Conservation (phyloP, 306 rosid species). For the Lablab purpureus region DNA sequence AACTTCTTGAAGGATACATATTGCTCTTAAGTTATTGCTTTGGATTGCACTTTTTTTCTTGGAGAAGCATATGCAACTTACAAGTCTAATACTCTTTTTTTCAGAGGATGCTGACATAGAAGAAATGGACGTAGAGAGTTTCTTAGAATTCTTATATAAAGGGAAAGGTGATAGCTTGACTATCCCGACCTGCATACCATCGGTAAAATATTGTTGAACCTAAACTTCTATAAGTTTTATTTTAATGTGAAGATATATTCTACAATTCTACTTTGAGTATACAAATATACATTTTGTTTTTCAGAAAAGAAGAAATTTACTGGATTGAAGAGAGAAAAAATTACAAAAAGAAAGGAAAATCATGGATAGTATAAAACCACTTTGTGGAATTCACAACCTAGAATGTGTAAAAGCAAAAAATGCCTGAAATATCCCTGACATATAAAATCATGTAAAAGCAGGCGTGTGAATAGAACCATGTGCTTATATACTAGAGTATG, state of each 20-base stretch:
- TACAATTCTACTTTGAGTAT: neutral
- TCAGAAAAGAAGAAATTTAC: neutral
- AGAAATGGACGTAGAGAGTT: constrained; percentile 69
- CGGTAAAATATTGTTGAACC: constrained; percentile 56
- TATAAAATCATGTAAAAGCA: constrained; percentile 29
- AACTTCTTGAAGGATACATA: constrained; percentile 8
- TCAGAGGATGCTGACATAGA: constrained; percentile 64
- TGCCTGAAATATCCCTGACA: neutral
- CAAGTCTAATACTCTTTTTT: constrained; percentile 45
- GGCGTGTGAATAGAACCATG: constrained; percentile 6
- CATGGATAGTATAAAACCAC: constrained; percentile 5
- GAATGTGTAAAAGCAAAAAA: too few species aligned
- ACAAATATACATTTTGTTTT: neutral
- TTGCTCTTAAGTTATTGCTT: constrained; percentile 30
- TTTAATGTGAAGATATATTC: constrained; percentile 30
- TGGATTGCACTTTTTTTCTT: constrained; percentile 41
- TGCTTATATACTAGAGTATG: neutral
- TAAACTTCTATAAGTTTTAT: constrained; percentile 11
- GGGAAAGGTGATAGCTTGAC: constrained; percentile 59
- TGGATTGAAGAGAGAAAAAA: neutral
- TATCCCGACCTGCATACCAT: constrained; percentile 69
- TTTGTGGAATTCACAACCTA: constrained; percentile 7
- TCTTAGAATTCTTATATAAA: constrained; percentile 59
- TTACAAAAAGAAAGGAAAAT: neutral
- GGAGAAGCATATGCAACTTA: constrained; percentile 34